Evolutionary conservation across 2,329 filamentous ascomycete species (phyloP).

Genomic region (Phialocephala sp.): DNA sequence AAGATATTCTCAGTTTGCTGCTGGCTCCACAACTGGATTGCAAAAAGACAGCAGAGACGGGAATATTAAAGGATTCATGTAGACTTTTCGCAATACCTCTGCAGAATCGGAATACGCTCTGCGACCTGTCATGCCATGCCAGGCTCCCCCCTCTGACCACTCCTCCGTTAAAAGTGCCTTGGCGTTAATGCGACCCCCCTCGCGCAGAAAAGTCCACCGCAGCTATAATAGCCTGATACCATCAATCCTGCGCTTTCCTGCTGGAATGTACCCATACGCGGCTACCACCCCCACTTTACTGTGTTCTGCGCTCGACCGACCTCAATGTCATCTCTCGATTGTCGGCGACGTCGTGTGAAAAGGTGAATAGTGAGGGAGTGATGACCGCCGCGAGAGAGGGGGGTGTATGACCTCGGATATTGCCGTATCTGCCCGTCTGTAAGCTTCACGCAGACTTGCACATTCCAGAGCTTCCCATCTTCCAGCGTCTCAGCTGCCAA

Average conservation of each 20-base stretch:
- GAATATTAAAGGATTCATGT: conserved; percentile 12
- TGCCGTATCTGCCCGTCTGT: conserved; percentile 19
- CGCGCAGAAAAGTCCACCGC: conserved; percentile 19
- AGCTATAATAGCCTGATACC: conserved; percentile 24
- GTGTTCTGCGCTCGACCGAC: conserved; percentile 28
- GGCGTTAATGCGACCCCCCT: conserved; percentile 23
- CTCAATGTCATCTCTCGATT: conserved; percentile 21
- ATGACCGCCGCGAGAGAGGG: conserved; percentile 15
- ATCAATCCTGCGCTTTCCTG: too few species aligned
- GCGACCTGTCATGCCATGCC: conserved; percentile 12
- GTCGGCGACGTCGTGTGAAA: conserved; percentile 23
- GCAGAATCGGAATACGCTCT: conserved; percentile 26
- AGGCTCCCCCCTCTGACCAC: conserved; percentile 9
- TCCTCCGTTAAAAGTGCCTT: conserved; percentile 23
- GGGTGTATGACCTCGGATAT: conserved; percentile 26
- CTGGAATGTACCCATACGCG: too few species aligned
- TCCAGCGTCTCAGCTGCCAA: not conserved
- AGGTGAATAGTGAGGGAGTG: conserved; percentile 18
- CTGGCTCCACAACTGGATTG: conserved; percentile 16
- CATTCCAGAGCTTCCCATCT: not conserved
- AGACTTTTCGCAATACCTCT: conserved; percentile 21
- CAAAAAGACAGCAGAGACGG: conserved; percentile 6
- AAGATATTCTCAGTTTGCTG: conserved; percentile 17
- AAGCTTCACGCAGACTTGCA: conserved; percentile 21
- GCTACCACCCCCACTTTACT: conserved; percentile 24